Conservation (phyloP, 495 filamentous ascomycete genomes). For the Penicilliopsis zonata region DNA sequence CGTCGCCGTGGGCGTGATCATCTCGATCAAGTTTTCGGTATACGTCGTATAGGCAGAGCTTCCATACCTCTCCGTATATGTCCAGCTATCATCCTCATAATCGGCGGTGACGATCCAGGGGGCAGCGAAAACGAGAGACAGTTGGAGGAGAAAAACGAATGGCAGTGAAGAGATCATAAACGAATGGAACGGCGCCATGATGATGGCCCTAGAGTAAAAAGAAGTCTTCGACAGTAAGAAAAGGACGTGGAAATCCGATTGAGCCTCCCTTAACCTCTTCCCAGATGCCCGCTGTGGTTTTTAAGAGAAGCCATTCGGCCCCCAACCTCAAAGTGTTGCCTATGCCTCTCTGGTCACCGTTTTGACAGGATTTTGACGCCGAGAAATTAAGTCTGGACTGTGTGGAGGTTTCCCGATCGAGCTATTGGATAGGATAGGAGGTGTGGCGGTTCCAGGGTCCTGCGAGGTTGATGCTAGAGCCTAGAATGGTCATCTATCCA, state of each 20-base stretch:
- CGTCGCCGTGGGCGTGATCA: constrained; percentile 3
- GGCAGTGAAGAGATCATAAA: too few relatives aligned
- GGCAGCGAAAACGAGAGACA: constrained; percentile 1
- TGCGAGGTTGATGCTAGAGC: too few relatives aligned
- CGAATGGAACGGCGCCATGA: constrained; percentile 1
- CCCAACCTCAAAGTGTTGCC: neutral
- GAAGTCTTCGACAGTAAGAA: neutral
- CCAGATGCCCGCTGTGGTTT: neutral
- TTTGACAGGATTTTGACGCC: neutral
- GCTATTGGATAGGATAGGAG: neutral
- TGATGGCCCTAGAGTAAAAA: constrained; percentile 1
- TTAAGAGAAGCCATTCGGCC: neutral
- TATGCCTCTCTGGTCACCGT: neutral
- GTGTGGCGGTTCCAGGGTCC: too few relatives aligned
- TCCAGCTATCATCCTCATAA: constrained; percentile 4
- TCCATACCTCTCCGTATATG: neutral
- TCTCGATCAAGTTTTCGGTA: constrained; percentile 2
- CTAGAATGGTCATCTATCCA: too few relatives aligned
- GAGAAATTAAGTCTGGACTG: neutral
- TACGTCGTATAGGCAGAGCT: neutral
- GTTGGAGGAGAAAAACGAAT: neutral
- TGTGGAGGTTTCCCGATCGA: neutral
- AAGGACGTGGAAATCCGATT: neutral
- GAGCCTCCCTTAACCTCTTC: neutral
- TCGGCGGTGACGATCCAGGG: constrained; percentile 6